These are phyloP conservation scores for Clonostachys solani DNA, from an alignment of 2,329 filamentous ascomycete genomes.

Conservation along the genomic window DNA sequence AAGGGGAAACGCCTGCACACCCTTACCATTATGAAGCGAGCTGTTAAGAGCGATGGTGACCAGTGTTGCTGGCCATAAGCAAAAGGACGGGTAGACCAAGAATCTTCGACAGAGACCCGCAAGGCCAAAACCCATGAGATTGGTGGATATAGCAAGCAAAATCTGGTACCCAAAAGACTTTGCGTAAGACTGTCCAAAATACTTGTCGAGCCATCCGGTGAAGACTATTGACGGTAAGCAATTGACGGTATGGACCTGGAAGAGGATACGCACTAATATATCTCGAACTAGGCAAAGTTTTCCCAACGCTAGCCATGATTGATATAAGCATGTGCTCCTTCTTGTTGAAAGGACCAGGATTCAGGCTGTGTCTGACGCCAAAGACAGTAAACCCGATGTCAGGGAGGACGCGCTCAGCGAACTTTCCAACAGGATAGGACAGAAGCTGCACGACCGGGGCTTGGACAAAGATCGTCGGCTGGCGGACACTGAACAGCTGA, in stretches of 20 bases:
- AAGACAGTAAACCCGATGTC: constrained; percentile 35
- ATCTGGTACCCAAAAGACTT: constrained; percentile 44
- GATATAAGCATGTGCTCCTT: constrained; percentile 55
- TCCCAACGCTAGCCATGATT: constrained; percentile 49
- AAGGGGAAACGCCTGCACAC: constrained; percentile 10
- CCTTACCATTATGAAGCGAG: constrained; percentile 38
- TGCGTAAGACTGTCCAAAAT: constrained; percentile 46
- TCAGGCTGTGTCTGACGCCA: constrained; percentile 33
- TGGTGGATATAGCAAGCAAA: constrained; percentile 42
- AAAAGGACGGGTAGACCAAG: constrained; percentile 46
- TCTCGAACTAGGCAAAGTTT: constrained; percentile 40
- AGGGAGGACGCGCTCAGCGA: constrained; percentile 38
- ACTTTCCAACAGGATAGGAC: constrained; percentile 42
- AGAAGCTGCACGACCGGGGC: constrained; percentile 49
- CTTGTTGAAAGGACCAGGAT: constrained; percentile 46
- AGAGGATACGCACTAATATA: constrained; percentile 21
- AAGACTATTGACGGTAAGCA: constrained; percentile 21
- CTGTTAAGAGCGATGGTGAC: constrained; percentile 44
- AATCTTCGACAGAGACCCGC: constrained; percentile 45
- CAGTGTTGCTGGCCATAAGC: constrained; percentile 49
- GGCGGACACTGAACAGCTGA: constrained; percentile 49
- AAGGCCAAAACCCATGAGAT: constrained; percentile 52
- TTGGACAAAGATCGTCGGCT: constrained; percentile 44
- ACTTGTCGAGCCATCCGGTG: constrained; percentile 41
- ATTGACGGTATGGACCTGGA: no score